Base-by-base conservation (phyloP, 345 rosid species). In the Eucalyptus decipiens region DNA sequence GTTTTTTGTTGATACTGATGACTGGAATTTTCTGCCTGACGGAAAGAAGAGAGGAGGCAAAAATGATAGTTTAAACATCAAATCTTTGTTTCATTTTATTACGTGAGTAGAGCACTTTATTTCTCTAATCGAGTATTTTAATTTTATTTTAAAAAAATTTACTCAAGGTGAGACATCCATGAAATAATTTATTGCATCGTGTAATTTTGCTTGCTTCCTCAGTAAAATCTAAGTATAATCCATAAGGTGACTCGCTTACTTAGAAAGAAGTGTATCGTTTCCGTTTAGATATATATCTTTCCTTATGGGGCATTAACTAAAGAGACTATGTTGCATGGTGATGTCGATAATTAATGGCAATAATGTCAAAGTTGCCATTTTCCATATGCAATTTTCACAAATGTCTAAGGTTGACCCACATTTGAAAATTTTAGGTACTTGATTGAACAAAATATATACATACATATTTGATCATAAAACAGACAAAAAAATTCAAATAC, bases 211-310 rank as follows among this genome's bases (percentile, higher is more conserved):
- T 9, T 56, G 1, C 0, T 24, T 56, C 14, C 62, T 56, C 13
- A 11, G 0, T 56, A 56, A 56, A 56, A 56, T 56, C 24, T 56
- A 9, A 23, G 5, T 24, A 0, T 0, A 56, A 4, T 21, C 2
- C 23, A 1, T 54, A 1, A 56, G 0, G 1, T 56, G 1, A 56
- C 6, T 23, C 24, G 1, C 30, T 24, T 56, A 23, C 30, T 24
- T 24, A 56, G 0, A 56, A 24, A 24, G 3, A 24, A 26, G 14
- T 56, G 14, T 10, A 56, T 24, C 0, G 1, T 24, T 56, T 56
- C 6, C 6, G 0, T 56, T 56, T 56, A 24, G 13, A 56, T 24
- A 24, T 2, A 56, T 56, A 0, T 24, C 6, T 56, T 56, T 56
- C 3, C 62, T 56, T 24, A 56, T 4, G 30, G 0, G 30, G 6